phyloP scores from a whole-genome alignment of 441 rosid genomes.

The Gossypium trilobum region DNA sequence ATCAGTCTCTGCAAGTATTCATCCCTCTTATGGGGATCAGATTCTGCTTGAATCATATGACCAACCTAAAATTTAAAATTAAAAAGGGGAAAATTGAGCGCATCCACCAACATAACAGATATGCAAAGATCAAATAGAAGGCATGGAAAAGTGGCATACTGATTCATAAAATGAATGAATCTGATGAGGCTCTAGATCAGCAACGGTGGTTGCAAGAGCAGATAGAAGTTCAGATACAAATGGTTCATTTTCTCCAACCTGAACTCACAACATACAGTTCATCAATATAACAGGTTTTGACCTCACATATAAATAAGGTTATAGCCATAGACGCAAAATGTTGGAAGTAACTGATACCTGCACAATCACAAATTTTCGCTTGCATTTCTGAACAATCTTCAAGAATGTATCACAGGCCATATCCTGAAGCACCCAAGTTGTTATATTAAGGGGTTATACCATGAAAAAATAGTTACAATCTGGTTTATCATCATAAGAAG shows the following conservation, averaged over 20 bases:
- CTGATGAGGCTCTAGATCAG: conserved; percentile 98
- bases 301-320: not conserved
- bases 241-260: conserved; percentile 98
- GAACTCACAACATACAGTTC: conserved; percentile 21
- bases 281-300: not conserved
- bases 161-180: conserved; percentile 98
- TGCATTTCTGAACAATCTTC: conserved; percentile 99
- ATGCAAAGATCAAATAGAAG: not conserved
- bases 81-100: not conserved
- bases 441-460: not conserved
- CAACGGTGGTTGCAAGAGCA: conserved; percentile 83
- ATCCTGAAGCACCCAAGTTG: conserved; percentile 45
- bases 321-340: not conserved
- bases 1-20: conserved; percentile 90
- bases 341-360: conserved; percentile 47
- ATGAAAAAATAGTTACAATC: conserved; percentile 1
- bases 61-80: conserved; percentile 51
- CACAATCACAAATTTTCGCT: conserved; percentile 86
- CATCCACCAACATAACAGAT: not conserved
- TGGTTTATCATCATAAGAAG: not conserved
- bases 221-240: conserved; percentile 95
- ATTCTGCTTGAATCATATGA: conserved; percentile 96
- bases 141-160: conserved; percentile 33
- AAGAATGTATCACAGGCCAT: conserved; percentile 99
- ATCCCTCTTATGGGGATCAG: conserved; percentile 95